Evolutionary conservation across 441 rosid genomes (phyloP), one percentile per base, ranked within the genome.

Genomic region (Rhodomyrtus psidioides): DNA sequence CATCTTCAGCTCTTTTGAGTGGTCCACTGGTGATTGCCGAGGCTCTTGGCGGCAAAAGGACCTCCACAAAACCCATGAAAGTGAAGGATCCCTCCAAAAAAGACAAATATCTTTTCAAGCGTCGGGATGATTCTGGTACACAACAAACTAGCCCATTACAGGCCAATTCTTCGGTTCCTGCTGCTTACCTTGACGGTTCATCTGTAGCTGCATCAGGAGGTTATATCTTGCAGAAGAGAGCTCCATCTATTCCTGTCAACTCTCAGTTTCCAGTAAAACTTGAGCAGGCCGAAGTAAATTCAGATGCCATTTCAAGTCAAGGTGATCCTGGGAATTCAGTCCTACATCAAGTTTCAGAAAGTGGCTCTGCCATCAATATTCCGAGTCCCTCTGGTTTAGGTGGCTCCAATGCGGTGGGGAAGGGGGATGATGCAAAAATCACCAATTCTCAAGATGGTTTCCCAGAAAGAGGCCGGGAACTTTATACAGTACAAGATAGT

Each of bases 11-110:
- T 91, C 98, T 97, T 86, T 92, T 96, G 91, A 96, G 97, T 88
- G 99, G 99, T 83, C 99, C 99, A 53, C 85, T 97, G 88, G 98
- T 95, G 85, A 92, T 94, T 84, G 99, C 99, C 5, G 99, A 97
- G 90, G 87, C 97, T 79, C 91, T 95, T 86, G 92, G 97, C 88
- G 88, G 92, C 84, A 89, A 85, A 81, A 96, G 93, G 92, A 87
- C 90, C 89, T 89, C 96, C 56, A 93, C 92, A 58, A 97, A 89
- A 49, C 86, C 92, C 75, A 55, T 89, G 83, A 97, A 95, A 93
- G 92, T 91, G 83, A 94, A 95, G 97, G 98, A 94, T 87, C 91
- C 89, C 27, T 89, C 92, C 39, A 96, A 95, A 91, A 92, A 94
- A 89, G 98, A 95, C 86, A 93, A 90, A 83, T 95, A 93, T 88